phyloP scores from a whole-genome alignment of 2,329 filamentous ascomycete genomes.

The Pestalotiopsis fici region DNA sequence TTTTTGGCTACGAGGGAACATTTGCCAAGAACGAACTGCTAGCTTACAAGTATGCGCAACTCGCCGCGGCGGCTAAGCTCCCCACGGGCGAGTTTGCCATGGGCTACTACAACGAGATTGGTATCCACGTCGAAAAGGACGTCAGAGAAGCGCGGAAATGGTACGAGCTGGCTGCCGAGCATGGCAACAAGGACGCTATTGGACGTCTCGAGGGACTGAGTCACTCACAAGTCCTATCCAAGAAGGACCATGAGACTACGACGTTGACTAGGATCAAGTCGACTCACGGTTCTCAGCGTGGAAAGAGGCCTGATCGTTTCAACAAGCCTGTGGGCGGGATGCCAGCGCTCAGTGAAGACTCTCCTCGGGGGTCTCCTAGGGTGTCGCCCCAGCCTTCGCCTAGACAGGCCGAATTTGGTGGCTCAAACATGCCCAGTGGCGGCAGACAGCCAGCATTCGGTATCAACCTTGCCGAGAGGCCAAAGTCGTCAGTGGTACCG shows the following conservation, averaged over 20 bases:
- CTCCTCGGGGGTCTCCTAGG: slow-evolving; percentile 22
- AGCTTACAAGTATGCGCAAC: slow-evolving; percentile 86
- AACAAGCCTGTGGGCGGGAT: slow-evolving; percentile 45
- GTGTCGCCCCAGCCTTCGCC: slow-evolving; percentile 45
- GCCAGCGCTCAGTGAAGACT: slow-evolving; percentile 50
- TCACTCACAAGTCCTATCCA: slow-evolving; percentile 80
- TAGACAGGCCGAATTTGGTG: slow-evolving; percentile 38
- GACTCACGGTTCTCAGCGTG: slow-evolving; percentile 69
- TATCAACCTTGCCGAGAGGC: slow-evolving; percentile 40
- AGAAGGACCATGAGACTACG: slow-evolving; percentile 89
- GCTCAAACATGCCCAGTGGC: slow-evolving; percentile 43
- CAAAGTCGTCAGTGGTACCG: slow-evolving; percentile 48
- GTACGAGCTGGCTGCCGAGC: slow-evolving; percentile 87
- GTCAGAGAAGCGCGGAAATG: slow-evolving; percentile 80
- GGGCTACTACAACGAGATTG: slow-evolving; percentile 97
- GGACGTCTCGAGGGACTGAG: slow-evolving; percentile 81
- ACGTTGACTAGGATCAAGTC: slow-evolving; percentile 87
- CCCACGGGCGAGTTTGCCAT: slow-evolving; percentile 94
- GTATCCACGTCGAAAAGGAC: slow-evolving; percentile 85
- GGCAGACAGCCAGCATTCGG: slow-evolving; percentile 50
- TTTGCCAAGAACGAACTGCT: slow-evolving; percentile 96
- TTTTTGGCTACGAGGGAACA: slow-evolving; percentile 89
- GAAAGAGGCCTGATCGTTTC: slow-evolving; percentile 62
- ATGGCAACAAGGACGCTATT: slow-evolving; percentile 88
- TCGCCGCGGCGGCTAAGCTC: slow-evolving; percentile 79